These are phyloP conservation scores for Umbelopsis sp. DNA, from an alignment of 192 early-diverging fungal genomes.

Conservation along the genomic window DNA sequence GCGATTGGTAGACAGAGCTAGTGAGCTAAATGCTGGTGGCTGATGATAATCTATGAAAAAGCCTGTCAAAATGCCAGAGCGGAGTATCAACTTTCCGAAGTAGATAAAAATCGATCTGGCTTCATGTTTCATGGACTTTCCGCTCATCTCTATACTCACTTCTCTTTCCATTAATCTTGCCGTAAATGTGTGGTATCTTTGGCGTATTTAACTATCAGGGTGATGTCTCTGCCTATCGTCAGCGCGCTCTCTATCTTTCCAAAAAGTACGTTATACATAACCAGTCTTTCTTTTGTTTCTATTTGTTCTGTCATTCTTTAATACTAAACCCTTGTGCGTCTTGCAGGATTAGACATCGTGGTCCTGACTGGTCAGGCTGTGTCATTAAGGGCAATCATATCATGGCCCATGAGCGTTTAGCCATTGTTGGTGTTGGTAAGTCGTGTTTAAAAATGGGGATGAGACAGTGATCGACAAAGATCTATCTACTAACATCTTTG, in stretches of 20 bases:
- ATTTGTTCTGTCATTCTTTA: background rate
- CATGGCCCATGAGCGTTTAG: conserved; percentile 95
- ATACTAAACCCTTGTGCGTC: background rate
- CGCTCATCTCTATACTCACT: conserved; percentile 4
- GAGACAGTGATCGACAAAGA: background rate
- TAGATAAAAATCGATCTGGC: conserved; percentile 21
- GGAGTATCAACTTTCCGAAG: conserved; percentile 17
- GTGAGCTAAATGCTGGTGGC: background rate
- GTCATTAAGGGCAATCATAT: conserved; percentile 81
- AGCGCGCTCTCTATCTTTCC: conserved; percentile 83
- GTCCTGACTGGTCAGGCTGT: conserved; percentile 98
- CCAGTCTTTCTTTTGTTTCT: background rate
- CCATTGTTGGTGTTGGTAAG: conserved; percentile 96
- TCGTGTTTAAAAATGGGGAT: conserved; percentile 8
- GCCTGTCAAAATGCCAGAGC: conserved; percentile 18
- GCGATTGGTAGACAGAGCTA: background rate
- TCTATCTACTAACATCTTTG: background rate
- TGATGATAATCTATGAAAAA: conserved; percentile 22
- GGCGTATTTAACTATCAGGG: conserved; percentile 88
- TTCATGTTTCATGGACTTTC: background rate
- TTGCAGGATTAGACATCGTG: conserved; percentile 91
- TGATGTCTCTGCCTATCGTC: conserved; percentile 75
- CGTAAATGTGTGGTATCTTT: conserved; percentile 96
- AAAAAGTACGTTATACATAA: conserved; percentile 67
- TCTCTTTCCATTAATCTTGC: background rate